Evolutionary conservation across 345 rosid genomes (phyloP).

Genomic region (Limnanthes douglasii): DNA sequence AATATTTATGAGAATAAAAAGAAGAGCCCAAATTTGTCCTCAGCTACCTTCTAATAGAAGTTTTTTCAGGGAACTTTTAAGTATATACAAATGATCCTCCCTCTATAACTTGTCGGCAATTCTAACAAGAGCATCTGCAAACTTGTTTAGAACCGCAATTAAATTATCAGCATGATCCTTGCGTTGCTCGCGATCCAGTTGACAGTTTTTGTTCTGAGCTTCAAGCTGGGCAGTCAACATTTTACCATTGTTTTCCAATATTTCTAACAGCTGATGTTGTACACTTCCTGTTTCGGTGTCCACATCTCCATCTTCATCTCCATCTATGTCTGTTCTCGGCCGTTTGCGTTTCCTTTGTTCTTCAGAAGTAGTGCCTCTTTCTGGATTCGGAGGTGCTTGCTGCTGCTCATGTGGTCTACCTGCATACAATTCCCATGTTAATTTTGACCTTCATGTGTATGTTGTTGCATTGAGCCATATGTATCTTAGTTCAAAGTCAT

Average conservation of each 20-base stretch:
- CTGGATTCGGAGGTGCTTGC: constrained; percentile 19
- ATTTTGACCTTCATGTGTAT: no score
- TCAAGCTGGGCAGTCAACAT: constrained; percentile 71
- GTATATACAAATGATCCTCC: no score
- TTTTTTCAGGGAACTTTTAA: no score
- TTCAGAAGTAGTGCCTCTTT: constrained; percentile 40
- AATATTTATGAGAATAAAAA: no score
- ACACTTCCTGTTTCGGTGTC: constrained; percentile 24
- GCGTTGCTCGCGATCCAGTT: constrained; percentile 74
- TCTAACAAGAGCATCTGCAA: constrained; percentile 75
- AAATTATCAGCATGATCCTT: constrained; percentile 52
- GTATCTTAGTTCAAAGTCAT: no score
- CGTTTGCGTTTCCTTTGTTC: constrained; percentile 67
- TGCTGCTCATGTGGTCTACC: constrained; percentile 39
- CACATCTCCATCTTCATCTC: constrained; percentile 6
- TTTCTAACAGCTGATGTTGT: constrained; percentile 38
- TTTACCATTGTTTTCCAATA: constrained; percentile 61
- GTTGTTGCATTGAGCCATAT: no score
- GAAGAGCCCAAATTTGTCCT: no score
- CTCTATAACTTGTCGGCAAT: constrained; percentile 88
- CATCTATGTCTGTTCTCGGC: constrained; percentile 15
- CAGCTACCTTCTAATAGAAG: no score
- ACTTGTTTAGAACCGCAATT: constrained; percentile 71
- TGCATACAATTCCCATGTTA: constrained; percentile 9
- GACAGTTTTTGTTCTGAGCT: constrained; percentile 55